These are phyloP conservation scores for Penicillium sp. DNA, from an alignment of 2,329 filamentous ascomycete genomes.

Conservation along the genomic window DNA sequence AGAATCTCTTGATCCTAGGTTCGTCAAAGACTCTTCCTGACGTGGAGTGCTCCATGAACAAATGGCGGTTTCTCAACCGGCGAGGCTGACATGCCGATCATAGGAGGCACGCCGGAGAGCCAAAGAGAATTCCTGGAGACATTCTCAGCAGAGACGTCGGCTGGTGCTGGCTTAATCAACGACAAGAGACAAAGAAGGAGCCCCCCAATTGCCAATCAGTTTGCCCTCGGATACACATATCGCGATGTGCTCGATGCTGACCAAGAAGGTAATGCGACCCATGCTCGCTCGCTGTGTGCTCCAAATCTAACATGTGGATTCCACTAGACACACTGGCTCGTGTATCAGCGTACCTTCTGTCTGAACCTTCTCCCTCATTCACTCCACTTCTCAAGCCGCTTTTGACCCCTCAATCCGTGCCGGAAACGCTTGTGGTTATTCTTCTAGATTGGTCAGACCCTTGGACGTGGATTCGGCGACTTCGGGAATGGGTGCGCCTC, in stretches of 20 bases:
- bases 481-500: constrained; percentile 83
- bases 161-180: constrained; percentile 35
- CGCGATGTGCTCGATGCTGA: constrained; percentile 90
- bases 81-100: constrained; percentile 18
- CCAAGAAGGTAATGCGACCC: constrained; percentile 64
- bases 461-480: constrained; percentile 83
- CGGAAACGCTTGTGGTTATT: constrained; percentile 80
- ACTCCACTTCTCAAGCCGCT: constrained; percentile 76
- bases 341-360: constrained; percentile 80
- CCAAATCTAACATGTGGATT: constrained; percentile 4
- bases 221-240: constrained; percentile 90
- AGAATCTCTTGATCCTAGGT: constrained; percentile 84
- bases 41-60: neutral
- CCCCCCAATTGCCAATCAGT: constrained; percentile 82
- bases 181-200: constrained; percentile 50
- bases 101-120: constrained; percentile 74
- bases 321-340: constrained; percentile 74
- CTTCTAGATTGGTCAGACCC: constrained; percentile 94
- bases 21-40: constrained; percentile 25
- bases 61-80: constrained; percentile 1
- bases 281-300: neutral
- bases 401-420: constrained; percentile 74
- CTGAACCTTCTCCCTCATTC: constrained; percentile 77
- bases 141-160: constrained; percentile 39
- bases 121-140: constrained; percentile 76